Conservation (phyloP, 2,329 filamentous ascomycete species). For the Leptographium lundbergii region DNA sequence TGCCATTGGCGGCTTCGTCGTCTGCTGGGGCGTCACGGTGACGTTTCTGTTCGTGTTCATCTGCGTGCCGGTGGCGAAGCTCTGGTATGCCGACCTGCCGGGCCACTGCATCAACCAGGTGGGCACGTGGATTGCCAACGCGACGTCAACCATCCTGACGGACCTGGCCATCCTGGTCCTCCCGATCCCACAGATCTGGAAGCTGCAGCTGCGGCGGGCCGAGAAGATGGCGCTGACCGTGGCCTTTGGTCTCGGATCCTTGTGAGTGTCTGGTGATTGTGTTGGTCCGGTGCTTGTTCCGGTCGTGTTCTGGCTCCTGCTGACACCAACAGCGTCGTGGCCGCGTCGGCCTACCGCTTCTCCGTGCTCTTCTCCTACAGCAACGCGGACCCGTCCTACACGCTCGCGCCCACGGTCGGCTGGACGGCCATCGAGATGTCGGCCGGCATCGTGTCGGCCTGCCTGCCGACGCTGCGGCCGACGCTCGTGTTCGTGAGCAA, state of each 20-base stretch:
- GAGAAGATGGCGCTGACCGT: slow-evolving; percentile 31
- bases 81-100: slow-evolving; percentile 31
- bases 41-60: slow-evolving; percentile 39
- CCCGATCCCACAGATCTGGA: slow-evolving; percentile 32
- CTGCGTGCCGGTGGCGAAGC: slow-evolving; percentile 35
- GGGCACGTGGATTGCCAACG: slow-evolving; percentile 37
- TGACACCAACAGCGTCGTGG: slow-evolving; percentile 24
- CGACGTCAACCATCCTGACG: slow-evolving; percentile 31
- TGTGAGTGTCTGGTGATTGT: slow-evolving; percentile 21
- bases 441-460: slow-evolving; percentile 38
- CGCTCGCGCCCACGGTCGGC: slow-evolving; percentile 29
- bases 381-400: slow-evolving; percentile 28
- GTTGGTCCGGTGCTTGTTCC: too few species aligned
- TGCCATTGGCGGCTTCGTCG: slow-evolving; percentile 27
- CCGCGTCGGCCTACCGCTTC: slow-evolving; percentile 34
- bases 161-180: slow-evolving; percentile 32
- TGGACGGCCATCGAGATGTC: slow-evolving; percentile 38
- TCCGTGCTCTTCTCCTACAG: slow-evolving; percentile 32
- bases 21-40: slow-evolving; percentile 34
- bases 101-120: slow-evolving; percentile 37
- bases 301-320: too few species aligned
- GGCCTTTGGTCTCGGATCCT: slow-evolving; percentile 31
- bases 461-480: slow-evolving; percentile 37
- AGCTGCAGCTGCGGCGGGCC: slow-evolving; percentile 24
- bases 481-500: slow-evolving; percentile 19